A percentile compares a stretch with the other conserved stretches of the same genome.
phyloP scores from a whole-genome alignment of 176 grass and related monocot genomes.

The Chrysopogon serrulatus region DNA sequence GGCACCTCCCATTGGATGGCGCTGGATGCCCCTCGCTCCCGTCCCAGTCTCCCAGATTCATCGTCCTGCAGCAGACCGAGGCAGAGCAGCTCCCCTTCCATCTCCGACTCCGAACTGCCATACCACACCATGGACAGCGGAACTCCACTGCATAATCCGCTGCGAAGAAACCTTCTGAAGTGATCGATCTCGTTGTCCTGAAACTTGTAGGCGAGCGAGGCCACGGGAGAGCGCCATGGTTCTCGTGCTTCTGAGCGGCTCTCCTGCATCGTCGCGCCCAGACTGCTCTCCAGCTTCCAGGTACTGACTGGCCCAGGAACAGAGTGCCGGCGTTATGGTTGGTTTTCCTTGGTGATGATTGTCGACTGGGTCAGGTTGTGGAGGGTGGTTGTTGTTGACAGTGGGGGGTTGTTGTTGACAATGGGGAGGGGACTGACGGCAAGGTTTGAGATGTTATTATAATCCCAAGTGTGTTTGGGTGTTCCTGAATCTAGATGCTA shows the following conservation, averaged over 20 bases:
- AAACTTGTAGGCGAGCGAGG: background rate
- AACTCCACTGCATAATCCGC: background rate
- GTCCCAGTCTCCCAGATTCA: background rate
- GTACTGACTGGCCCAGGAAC: background rate
- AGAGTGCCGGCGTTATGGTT: background rate
- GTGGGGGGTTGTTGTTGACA: background rate
- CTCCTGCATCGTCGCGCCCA: background rate
- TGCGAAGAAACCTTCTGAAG: background rate
- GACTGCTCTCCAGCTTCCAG: background rate
- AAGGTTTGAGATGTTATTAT: background rate
- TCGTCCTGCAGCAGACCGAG: background rate
- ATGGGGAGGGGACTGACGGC: background rate
- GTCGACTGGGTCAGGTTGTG: background rate
- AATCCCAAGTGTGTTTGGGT: background rate
- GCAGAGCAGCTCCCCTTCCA: background rate
- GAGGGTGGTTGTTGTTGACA: no score
- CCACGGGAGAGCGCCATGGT: slow-evolving; percentile 7
- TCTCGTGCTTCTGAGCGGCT: background rate
- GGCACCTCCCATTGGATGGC: background rate
- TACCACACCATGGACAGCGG: background rate
- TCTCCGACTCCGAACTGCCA: background rate
- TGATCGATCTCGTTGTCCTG: background rate
- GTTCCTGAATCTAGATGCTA: background rate
- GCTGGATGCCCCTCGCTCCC: background rate
- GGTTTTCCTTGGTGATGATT: background rate